These are phyloP conservation scores for Porodaedalea pini DNA, from an alignment of 1,284 basidiomycete genomes.

Conservation along the genomic window DNA sequence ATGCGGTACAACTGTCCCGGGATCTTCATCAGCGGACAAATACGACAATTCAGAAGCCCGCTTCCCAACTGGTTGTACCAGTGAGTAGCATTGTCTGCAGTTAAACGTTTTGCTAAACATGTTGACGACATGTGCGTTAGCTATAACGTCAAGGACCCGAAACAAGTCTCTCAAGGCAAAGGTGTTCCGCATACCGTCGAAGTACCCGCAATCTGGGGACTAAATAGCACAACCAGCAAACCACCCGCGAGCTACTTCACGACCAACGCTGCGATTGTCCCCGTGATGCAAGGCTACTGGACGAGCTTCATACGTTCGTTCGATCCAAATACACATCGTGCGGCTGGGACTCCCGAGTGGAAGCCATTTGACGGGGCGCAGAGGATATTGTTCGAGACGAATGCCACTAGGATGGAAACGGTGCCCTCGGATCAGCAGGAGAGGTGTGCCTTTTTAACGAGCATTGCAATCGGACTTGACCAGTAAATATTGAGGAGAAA, in stretches of 20 bases:
- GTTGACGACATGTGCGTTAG: too few species aligned
- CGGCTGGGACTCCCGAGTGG: slow-evolving; percentile 18
- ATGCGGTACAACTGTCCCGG: slow-evolving; percentile 25
- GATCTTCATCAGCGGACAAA: slow-evolving; percentile 17
- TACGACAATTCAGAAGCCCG: slow-evolving; percentile 11
- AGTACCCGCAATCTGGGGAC: slow-evolving; percentile 23
- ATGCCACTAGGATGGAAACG: slow-evolving; percentile 23
- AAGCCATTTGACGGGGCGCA: slow-evolving; percentile 12
- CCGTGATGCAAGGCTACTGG: slow-evolving; percentile 23
- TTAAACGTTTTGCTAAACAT: neutral
- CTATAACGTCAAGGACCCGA: slow-evolving; percentile 24
- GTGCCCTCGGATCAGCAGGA: slow-evolving; percentile 20
- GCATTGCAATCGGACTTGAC: slow-evolving; percentile 19
- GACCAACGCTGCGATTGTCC: slow-evolving; percentile 21
- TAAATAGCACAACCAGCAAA: slow-evolving; percentile 21
- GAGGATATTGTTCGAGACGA: slow-evolving; percentile 23
- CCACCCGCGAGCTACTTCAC: slow-evolving; percentile 20
- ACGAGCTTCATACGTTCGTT: slow-evolving; percentile 25
- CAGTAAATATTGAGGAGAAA: too few species aligned
- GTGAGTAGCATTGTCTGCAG: slow-evolving; percentile 4
- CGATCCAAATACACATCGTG: slow-evolving; percentile 18
- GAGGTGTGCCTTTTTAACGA: slow-evolving; percentile 23
- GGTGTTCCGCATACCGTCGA: slow-evolving; percentile 24
- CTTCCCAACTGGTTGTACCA: slow-evolving; percentile 18
- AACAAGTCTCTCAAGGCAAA: slow-evolving; percentile 17